Percentiles rank a stretch among this genome's conserved stretches.
Conservation (phyloP, 345 rosid species). For the Lepidium didymum region DNA sequence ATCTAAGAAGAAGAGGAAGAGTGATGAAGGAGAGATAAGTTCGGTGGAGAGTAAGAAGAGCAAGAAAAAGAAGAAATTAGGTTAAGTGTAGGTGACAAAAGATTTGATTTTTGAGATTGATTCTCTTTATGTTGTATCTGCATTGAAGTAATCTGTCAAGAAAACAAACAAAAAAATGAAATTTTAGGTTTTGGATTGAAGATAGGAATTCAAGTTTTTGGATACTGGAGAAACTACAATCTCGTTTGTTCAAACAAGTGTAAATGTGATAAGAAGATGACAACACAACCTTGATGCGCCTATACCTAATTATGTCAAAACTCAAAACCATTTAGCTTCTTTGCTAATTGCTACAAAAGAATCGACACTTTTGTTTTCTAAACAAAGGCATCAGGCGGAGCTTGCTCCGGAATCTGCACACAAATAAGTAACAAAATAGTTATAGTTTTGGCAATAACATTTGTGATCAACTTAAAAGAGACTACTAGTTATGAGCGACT, state of each 20-base stretch:
- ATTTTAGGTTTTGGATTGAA: too few species aligned
- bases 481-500: neutral
- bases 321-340: neutral
- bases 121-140: neutral
- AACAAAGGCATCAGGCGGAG: slow-evolving; percentile 23
- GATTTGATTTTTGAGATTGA: neutral
- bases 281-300: neutral
- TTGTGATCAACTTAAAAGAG: neutral
- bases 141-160: neutral
- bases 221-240: neutral
- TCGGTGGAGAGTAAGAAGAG: slow-evolving; percentile 9
- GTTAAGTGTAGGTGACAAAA: neutral
- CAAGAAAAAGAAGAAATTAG: slow-evolving; percentile 30
- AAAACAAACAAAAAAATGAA: neutral
- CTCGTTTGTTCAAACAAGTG: neutral
- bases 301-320: neutral
- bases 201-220: neutral
- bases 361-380: neutral
- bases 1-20: slow-evolving; percentile 1
- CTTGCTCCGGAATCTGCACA: slow-evolving; percentile 32
- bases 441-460: neutral
- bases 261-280: neutral
- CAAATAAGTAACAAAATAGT: neutral
- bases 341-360: neutral
- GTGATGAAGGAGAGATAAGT: neutral